Conservation (phyloP, 1,139 yeast species). For the Pneumocystis murina region DNA sequence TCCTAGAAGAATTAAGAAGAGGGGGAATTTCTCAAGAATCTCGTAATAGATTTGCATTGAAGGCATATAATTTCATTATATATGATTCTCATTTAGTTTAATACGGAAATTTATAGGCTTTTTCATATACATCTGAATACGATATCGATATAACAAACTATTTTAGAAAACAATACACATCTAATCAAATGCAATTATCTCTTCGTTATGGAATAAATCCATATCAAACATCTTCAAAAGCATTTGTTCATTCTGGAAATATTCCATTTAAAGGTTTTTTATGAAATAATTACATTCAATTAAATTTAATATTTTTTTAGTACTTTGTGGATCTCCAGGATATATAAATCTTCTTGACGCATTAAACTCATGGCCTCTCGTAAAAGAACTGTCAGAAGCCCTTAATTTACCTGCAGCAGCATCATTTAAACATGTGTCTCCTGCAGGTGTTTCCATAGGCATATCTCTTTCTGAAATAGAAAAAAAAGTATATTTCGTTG, state of each 20-base stretch:
- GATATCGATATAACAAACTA: conserved; percentile 91
- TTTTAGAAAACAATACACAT: conserved; percentile 87
- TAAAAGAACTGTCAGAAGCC: conserved; percentile 87
- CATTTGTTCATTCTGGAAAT: conserved; percentile 70
- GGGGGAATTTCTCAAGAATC: conserved; percentile 63
- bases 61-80: conserved; percentile 20
- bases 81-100: background rate
- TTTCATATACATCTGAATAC: conserved; percentile 95
- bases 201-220: conserved; percentile 98
- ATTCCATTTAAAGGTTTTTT: conserved; percentile 54
- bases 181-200: conserved; percentile 68
- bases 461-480: conserved; percentile 78
- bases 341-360: conserved; percentile 93
- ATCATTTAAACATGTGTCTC: conserved; percentile 94
- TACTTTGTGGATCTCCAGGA: conserved; percentile 88
- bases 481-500: conserved; percentile 88
- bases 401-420: conserved; percentile 97
- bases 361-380: conserved; percentile 95
- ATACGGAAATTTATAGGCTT: conserved; percentile 34
- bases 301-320: conserved; percentile 23
- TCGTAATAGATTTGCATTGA: conserved; percentile 74
- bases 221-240: conserved; percentile 98
- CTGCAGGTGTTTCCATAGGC: conserved; percentile 98
- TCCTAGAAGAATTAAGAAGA: conserved; percentile 54
- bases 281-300: background rate